Base-by-base conservation (phyloP, 345 rosid genomes). In the Melaleuca alternifolia region DNA sequence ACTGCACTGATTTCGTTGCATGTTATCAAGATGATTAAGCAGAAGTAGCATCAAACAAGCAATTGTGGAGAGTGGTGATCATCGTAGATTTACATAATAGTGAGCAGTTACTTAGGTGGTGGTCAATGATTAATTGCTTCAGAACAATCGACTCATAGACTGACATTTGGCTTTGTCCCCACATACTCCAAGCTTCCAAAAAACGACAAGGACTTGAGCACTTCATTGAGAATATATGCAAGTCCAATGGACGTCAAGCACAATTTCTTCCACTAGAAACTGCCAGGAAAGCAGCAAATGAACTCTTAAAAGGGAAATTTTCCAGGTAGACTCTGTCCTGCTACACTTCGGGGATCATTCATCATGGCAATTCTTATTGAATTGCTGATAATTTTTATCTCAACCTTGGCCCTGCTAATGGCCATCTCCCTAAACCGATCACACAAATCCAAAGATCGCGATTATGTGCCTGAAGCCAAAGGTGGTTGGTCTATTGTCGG, bases 401-500 rank as follows among this genome's bases (percentile, higher is more conserved):
- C 77, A 33, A 33, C 77, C 46, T 33, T 33, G 77, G 77, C 77
- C 46, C 46, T 65, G 77, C 77, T 65, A 65, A 0, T 65, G 77
- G 23, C 51, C 87, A 83, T 81, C 51, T 65, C 9, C 16, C 77
- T 65, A 23, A 30, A 33, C 77, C 46, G 77, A 65, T 33, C 46
- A 30, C 12, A 33, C 77, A 16, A 1, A 10, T 33, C 77, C 24
- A 65, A 33, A 33, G 77, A 81, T 12, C 11, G 16, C n/a, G 37
- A 84, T 83, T 37, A 44, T 10, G 90, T 75, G 30, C 92, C 92
- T 3, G 86, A 90, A 79, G 93, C 85, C 0, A 50, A 81, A 3
- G 90, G 93, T 11, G 86, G 90, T 16, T 91, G 90, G 91, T 93
- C 92, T 33, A 30, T 92, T 20, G 85, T 91, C 16, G 93, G 94